Percentiles rank a stretch among this genome's conserved stretches.
Conservation (phyloP, 2,329 filamentous ascomycete species). For the Decorospora gaudefroyi region DNA sequence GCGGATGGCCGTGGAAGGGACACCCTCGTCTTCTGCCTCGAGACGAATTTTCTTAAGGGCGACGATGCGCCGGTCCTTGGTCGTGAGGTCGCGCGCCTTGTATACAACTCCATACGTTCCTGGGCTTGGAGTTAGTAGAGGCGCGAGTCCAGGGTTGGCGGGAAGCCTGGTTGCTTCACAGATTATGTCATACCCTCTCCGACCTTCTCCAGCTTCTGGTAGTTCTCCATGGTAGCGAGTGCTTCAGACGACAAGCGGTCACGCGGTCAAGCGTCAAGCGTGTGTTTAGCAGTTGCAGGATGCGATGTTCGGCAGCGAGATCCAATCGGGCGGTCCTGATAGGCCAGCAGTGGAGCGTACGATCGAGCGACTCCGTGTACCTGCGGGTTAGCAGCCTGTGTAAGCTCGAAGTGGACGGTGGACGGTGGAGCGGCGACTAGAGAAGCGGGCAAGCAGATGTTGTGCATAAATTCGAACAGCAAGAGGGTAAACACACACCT, state of each 20-base stretch:
- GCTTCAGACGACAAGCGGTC: slow-evolving; percentile 30
- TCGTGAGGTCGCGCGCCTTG: slow-evolving; percentile 84
- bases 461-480: slow-evolving; percentile 33
- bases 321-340: neutral
- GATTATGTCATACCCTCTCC: slow-evolving; percentile 72
- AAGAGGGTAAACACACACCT: slow-evolving; percentile 30
- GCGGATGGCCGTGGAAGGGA: slow-evolving; percentile 89
- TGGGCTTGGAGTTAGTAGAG: slow-evolving; percentile 47
- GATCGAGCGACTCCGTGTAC: slow-evolving; percentile 5
- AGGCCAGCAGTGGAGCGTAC: neutral
- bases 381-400: slow-evolving; percentile 37
- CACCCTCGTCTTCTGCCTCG: slow-evolving; percentile 92
- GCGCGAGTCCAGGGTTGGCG: neutral
- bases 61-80: slow-evolving; percentile 78
- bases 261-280: too few species aligned
- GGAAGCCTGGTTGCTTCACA: neutral
- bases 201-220: slow-evolving; percentile 95
- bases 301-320: slow-evolving; percentile 6
- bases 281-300: slow-evolving; percentile 4
- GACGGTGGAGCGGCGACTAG: slow-evolving; percentile 15
- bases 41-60: slow-evolving; percentile 95
- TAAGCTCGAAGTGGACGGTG: slow-evolving; percentile 10
- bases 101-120: slow-evolving; percentile 95
- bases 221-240: slow-evolving; percentile 76
- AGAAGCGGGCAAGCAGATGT: slow-evolving; percentile 20